Conservation (phyloP, 192 early-diverging fungal genomes). For the Umbelopsis sp. region DNA sequence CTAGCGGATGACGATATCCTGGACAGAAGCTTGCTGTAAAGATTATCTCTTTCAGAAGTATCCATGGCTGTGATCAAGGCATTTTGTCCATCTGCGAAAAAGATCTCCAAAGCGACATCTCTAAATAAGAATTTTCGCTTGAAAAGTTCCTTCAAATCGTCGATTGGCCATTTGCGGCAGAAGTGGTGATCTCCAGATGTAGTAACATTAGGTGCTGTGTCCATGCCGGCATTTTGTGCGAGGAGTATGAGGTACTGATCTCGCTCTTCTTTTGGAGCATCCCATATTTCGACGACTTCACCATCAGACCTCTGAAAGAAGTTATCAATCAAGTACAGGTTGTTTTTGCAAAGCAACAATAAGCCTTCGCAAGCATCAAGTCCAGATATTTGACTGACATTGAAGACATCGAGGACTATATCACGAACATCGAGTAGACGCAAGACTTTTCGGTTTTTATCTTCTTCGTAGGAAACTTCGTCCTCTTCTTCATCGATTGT, state of each 20-base stretch:
- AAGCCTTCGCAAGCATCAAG: conserved; percentile 73
- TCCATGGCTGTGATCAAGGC: conserved; percentile 71
- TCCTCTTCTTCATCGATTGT: conserved; percentile 45
- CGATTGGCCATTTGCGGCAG: conserved; percentile 54
- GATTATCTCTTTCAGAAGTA: conserved; percentile 60
- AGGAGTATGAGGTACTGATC: conserved; percentile 60
- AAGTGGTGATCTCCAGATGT: conserved; percentile 47
- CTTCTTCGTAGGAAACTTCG: conserved; percentile 61
- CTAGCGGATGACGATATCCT: conserved; percentile 53
- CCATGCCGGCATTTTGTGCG: conserved; percentile 49
- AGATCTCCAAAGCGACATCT: conserved; percentile 78
- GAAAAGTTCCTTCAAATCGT: conserved; percentile 68
- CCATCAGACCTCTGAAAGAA: conserved; percentile 63
- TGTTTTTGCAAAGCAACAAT: conserved; percentile 65
- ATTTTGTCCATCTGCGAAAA: conserved; percentile 75
- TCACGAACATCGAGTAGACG: conserved; percentile 69
- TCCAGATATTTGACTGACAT: conserved; percentile 65
- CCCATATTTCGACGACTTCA: conserved; percentile 72
- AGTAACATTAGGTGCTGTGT: conserved; percentile 34
- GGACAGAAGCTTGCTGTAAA: conserved; percentile 60
- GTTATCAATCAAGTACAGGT: conserved; percentile 75
- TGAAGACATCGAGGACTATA: conserved; percentile 69
- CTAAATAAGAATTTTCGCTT: conserved; percentile 64
- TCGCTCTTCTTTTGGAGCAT: conserved; percentile 62
- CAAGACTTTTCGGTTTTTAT: conserved; percentile 71